Evolutionary conservation across 2,329 filamentous ascomycete species (phyloP).

Genomic region (Cryphonectria carpinicola): DNA sequence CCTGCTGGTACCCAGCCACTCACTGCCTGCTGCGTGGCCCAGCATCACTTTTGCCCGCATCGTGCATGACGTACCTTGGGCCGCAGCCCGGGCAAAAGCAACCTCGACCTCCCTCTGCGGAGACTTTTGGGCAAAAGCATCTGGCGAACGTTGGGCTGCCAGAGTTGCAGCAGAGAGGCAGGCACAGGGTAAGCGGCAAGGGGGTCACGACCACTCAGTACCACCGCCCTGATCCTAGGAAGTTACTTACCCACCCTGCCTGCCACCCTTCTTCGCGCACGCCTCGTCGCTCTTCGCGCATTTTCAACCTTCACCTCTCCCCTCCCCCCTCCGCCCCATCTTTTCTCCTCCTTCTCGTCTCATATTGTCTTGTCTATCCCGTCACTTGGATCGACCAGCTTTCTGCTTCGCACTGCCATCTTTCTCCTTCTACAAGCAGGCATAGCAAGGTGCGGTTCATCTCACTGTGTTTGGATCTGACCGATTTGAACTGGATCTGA

Average conservation of each 20-base stretch:
- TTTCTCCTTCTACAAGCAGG: background rate
- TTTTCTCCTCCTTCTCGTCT: background rate
- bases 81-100: background rate
- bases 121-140: background rate
- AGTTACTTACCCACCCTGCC: background rate
- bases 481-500: background rate
- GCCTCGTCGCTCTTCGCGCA: background rate
- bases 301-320: background rate
- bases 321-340: too few relatives aligned
- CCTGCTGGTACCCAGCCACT: conserved; percentile 4
- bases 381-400: background rate
- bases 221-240: background rate
- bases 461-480: background rate
- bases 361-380: background rate
- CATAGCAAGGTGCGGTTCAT: background rate
- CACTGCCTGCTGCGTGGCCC: conserved; percentile 13
- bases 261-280: background rate
- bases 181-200: background rate
- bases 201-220: background rate
- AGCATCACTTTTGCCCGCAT: background rate
- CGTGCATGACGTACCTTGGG: conserved; percentile 9
- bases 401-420: background rate
- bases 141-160: background rate
- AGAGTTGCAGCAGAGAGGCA: background rate
- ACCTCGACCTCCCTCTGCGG: background rate